These are phyloP conservation scores for Leccinum arenicola DNA, from an alignment of 768 basidiomycete genomes.

Conservation along the genomic window DNA sequence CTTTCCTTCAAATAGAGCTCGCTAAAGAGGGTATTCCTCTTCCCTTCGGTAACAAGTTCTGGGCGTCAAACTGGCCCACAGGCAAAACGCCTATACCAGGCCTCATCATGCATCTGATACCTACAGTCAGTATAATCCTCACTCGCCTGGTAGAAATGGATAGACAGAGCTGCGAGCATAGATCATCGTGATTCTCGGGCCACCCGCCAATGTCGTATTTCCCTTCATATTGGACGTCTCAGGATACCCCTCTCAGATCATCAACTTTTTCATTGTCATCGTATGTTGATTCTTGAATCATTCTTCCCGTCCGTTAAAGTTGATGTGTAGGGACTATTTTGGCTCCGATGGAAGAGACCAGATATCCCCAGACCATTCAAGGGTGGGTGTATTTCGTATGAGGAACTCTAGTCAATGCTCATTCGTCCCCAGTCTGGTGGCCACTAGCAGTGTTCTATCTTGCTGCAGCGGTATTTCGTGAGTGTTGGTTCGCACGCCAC, in stretches of 20 bases:
- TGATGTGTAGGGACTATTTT: conserved; percentile 48
- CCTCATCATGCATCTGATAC: conserved; percentile 51
- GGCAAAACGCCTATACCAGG: conserved; percentile 54
- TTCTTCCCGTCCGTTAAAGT: neutral
- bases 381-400: conserved; percentile 22
- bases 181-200: conserved; percentile 53
- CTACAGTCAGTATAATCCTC: conserved; percentile 36
- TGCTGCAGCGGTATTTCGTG: conserved; percentile 48
- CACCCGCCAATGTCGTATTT: conserved; percentile 50
- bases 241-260: conserved; percentile 47
- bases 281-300: conserved; percentile 40
- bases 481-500: conserved; percentile 12
- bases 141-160: neutral
- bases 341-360: conserved; percentile 52
- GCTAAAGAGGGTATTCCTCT: conserved; percentile 63
- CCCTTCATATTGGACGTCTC: conserved; percentile 60
- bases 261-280: conserved; percentile 51
- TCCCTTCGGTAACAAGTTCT: conserved; percentile 56
- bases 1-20: conserved; percentile 37
- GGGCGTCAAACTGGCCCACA: conserved; percentile 61
- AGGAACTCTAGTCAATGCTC: conserved; percentile 3
- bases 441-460: conserved; percentile 56
- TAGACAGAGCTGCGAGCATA: conserved; percentile 15
- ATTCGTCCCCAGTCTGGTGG: conserved; percentile 47
- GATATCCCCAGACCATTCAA: conserved; percentile 51